These are phyloP conservation scores for Imleria badia DNA, from an alignment of 768 basidiomycete species.

Conservation along the genomic window DNA sequence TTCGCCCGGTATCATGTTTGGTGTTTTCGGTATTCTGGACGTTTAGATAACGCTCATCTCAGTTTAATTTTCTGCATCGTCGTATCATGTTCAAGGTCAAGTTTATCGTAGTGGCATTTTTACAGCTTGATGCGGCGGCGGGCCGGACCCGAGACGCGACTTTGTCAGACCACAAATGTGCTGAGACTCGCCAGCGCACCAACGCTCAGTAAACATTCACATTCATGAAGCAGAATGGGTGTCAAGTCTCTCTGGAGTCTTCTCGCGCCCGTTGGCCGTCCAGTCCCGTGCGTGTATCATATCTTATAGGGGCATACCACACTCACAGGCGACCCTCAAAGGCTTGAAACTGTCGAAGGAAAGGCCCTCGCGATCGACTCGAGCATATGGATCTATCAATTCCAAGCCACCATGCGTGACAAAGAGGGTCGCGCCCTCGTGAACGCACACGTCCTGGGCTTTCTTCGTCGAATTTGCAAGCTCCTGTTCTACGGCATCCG, in stretches of 20 bases:
- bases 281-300: conserved; percentile 68
- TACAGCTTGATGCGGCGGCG: background rate
- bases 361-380: conserved; percentile 97
- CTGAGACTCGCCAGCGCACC: background rate
- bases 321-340: conserved; percentile 32
- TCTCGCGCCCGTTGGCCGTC: conserved; percentile 88
- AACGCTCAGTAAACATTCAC: background rate
- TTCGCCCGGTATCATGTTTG: conserved; percentile 16
- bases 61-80: conserved; percentile 20
- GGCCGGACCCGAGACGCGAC: conserved; percentile 2
- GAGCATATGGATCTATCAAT: conserved; percentile 99
- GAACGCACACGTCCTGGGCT: conserved; percentile 93
- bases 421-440: conserved; percentile 88
- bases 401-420: conserved; percentile 98
- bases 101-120: conserved; percentile 12
- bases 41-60: conserved; percentile 14
- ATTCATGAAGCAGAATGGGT: conserved; percentile 60
- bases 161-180: conserved; percentile 3
- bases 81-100: background rate
- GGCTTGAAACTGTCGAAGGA: conserved; percentile 94
- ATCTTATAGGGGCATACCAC: background rate
- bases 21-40: conserved; percentile 14
- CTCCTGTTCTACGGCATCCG: conserved; percentile 96
- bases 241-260: conserved; percentile 96
- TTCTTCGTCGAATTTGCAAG: conserved; percentile 88